A percentile compares a stretch with the other conserved stretches of the same genome.
These are phyloP conservation scores for Mycena latifolia DNA, from an alignment of 768 basidiomycete genomes.

Conservation along the genomic window DNA sequence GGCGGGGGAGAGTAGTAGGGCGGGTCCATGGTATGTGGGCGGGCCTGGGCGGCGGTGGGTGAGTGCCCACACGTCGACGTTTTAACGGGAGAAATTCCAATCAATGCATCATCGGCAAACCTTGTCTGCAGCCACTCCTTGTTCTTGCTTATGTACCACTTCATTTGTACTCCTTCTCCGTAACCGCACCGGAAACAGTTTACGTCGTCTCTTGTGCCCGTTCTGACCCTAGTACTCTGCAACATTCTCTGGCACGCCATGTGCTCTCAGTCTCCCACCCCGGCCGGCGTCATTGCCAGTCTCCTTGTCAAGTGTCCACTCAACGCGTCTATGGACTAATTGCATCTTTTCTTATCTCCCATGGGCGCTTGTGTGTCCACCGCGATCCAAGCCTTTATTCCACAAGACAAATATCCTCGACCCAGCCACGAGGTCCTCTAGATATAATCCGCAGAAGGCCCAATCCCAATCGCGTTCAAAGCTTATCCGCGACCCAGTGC, in stretches of 20 bases:
- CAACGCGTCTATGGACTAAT: not conserved
- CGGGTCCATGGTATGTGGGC: no score
- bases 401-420: conserved; percentile 1
- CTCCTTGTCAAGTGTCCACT: no score
- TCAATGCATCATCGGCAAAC: no score
- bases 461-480: conserved; percentile 24
- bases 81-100: no score
- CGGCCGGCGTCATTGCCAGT: no score
- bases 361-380: not conserved
- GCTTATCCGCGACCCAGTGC: not conserved
- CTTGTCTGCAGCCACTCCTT: no score
- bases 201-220: no score
- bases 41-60: no score
- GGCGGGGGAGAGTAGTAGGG: no score
- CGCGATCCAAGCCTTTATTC: conserved; percentile 13
- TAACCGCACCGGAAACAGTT: no score
- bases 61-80: no score
- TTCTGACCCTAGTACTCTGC: no score
- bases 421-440: conserved; percentile 36
- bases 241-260: not conserved
- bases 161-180: not conserved
- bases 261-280: not conserved
- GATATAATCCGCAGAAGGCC: not conserved
- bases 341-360: not conserved
- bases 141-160: not conserved